phyloP scores from a whole-genome alignment of 1,284 basidiomycete species.

The Acaromyces ingoldii region DNA sequence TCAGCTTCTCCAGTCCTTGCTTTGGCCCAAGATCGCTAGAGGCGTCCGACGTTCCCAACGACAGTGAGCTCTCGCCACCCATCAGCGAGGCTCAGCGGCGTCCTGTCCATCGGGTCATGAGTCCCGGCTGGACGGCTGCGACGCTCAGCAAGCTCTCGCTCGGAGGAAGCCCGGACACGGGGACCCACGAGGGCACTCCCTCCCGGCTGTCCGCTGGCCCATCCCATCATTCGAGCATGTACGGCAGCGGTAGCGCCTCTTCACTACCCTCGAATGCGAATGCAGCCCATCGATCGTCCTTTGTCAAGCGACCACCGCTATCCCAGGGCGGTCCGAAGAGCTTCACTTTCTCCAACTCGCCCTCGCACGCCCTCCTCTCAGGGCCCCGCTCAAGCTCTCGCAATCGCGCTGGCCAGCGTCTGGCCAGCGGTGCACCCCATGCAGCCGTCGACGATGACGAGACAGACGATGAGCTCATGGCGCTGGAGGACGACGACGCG shows the following conservation, averaged over 20 bases:
- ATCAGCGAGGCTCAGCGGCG: not conserved
- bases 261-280: too few relatives aligned
- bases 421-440: not conserved
- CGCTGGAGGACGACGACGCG: conserved; percentile 29
- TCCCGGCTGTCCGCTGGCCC: too few relatives aligned
- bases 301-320: too few relatives aligned
- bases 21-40: conserved; percentile 23
- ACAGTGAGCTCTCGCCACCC: not conserved
- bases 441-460: conserved; percentile 38
- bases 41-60: conserved; percentile 1
- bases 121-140: conserved; percentile 31
- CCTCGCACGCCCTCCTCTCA: not conserved
- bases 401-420: too few relatives aligned
- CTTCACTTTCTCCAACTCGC: not conserved
- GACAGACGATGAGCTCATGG: conserved; percentile 48
- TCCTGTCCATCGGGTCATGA: conserved; percentile 17
- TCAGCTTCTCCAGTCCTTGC: conserved; percentile 41
- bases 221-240: too few relatives aligned
- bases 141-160: conserved; percentile 33
- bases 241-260: too few relatives aligned
- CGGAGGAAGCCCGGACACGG: conserved; percentile 9
- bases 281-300: too few relatives aligned
- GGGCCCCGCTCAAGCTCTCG: conserved; percentile 1
- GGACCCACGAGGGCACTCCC: too few relatives aligned
- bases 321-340: too few relatives aligned